These are phyloP conservation scores for Chalciporus sp. DNA, from an alignment of 1,284 basidiomycete species.

Conservation along the genomic window DNA sequence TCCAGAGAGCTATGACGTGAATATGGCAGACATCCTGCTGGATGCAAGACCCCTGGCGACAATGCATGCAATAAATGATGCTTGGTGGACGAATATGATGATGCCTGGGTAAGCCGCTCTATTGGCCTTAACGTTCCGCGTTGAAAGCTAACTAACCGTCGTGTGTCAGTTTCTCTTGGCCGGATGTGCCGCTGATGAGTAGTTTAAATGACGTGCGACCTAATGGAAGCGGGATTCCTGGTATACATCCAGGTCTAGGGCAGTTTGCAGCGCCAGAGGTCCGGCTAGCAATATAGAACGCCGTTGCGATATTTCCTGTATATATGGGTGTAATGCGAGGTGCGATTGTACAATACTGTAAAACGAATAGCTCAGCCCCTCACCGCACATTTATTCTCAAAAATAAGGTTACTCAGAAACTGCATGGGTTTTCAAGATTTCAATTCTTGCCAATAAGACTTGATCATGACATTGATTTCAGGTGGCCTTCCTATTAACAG, in stretches of 20 bases:
- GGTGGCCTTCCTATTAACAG: too few species aligned
- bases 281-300: conserved; percentile 31
- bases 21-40: conserved; percentile 39
- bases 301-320: too few species aligned
- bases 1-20: conserved; percentile 40
- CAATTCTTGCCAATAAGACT: too few species aligned
- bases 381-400: too few species aligned
- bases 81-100: conserved; percentile 78
- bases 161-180: conserved; percentile 33
- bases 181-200: conserved; percentile 30
- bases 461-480: too few species aligned
- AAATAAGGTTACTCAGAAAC: too few species aligned
- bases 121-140: not conserved
- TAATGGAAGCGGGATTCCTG: conserved; percentile 17
- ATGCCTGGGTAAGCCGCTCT: conserved; percentile 65
- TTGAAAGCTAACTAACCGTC: not conserved
- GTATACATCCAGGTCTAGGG: conserved; percentile 25
- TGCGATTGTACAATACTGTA: too few species aligned
- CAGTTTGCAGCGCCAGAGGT: conserved; percentile 19
- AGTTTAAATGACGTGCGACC: conserved; percentile 20
- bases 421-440: too few species aligned
- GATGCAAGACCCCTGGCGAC: conserved; percentile 68
- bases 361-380: too few species aligned
- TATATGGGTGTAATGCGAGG: too few species aligned
- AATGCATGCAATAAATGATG: conserved; percentile 70